A percentile compares a stretch with the other conserved stretches of the same genome.
phyloP scores from a whole-genome alignment of 345 rosid species.

The Cochlearia excelsa region DNA sequence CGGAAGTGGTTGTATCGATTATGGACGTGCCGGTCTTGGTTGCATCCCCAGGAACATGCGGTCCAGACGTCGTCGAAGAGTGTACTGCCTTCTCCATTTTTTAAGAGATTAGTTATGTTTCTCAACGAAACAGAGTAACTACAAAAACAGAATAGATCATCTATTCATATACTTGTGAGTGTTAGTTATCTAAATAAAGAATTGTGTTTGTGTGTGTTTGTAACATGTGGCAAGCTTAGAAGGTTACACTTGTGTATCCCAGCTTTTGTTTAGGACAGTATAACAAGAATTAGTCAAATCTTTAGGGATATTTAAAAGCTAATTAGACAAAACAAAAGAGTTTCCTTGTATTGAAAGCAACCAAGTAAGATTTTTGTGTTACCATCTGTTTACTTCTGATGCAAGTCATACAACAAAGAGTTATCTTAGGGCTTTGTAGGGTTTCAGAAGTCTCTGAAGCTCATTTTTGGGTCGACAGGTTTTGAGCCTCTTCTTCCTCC shows the following conservation, averaged over 20 bases:
- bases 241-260: constrained; percentile 19
- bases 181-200: not conserved
- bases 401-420: not conserved
- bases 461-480: constrained; percentile 39
- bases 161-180: constrained; percentile 3
- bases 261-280: constrained; percentile 12
- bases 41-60: constrained; percentile 56
- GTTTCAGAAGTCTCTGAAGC: constrained; percentile 37
- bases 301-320: not conserved
- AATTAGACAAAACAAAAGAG: not conserved
- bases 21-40: constrained; percentile 45
- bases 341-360: not conserved
- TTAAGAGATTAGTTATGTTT: not conserved
- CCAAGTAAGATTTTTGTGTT: not conserved
- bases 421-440: not conserved
- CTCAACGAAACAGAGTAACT: constrained; percentile 10
- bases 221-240: constrained; percentile 4
- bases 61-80: constrained; percentile 39
- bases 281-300: constrained; percentile 28
- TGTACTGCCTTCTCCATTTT: constrained; percentile 31
- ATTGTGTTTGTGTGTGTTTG: not conserved
- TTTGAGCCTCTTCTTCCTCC: constrained; percentile 47
- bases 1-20: constrained; percentile 52
- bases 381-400: constrained; percentile 1
- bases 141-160: constrained; percentile 10